Evolutionary conservation across 306 rosid genomes (phyloP).

Genomic region (Spatholobus suberectus): DNA sequence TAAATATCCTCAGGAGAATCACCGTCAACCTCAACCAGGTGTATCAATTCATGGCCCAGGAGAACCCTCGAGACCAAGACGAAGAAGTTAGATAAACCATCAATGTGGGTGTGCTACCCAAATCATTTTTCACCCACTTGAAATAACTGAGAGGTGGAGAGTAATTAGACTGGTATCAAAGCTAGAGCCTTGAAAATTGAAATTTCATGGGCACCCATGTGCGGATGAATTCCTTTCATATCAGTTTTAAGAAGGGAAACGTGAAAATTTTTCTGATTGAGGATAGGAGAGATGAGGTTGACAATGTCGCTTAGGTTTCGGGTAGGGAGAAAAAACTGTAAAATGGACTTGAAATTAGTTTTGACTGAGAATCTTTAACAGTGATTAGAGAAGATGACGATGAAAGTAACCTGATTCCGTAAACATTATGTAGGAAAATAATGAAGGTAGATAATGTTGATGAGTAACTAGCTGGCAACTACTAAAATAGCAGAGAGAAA

Average conservation of each 20-base stretch:
- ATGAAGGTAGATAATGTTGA: background rate
- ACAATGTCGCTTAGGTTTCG: background rate
- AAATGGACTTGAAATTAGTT: background rate
- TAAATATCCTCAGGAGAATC: constrained; percentile 53
- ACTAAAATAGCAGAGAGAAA: background rate
- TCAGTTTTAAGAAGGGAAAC: background rate
- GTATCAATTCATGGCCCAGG: constrained; percentile 71
- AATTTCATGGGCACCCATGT: constrained; percentile 60
- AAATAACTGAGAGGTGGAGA: constrained; percentile 67
- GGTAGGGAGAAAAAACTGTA: background rate
- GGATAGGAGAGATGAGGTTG: background rate
- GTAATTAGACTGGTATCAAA: constrained; percentile 74
- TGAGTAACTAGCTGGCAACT: background rate
- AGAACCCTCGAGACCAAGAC: constrained; percentile 55
- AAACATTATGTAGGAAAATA: background rate
- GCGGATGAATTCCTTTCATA: constrained; percentile 62
- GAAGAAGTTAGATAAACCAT: constrained; percentile 61
- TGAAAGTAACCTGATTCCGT: background rate
- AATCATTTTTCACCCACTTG: constrained; percentile 69
- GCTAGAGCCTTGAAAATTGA: constrained; percentile 80
- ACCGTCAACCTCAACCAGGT: constrained; percentile 43
- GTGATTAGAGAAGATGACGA: background rate
- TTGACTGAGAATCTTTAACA: background rate
- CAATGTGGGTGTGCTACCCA: constrained; percentile 53
- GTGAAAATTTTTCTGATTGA: background rate